A percentile compares a stretch with the other conserved stretches of the same genome.
Conservation (phyloP, 768 basidiomycete genomes). For the Pluteus cervinus region DNA sequence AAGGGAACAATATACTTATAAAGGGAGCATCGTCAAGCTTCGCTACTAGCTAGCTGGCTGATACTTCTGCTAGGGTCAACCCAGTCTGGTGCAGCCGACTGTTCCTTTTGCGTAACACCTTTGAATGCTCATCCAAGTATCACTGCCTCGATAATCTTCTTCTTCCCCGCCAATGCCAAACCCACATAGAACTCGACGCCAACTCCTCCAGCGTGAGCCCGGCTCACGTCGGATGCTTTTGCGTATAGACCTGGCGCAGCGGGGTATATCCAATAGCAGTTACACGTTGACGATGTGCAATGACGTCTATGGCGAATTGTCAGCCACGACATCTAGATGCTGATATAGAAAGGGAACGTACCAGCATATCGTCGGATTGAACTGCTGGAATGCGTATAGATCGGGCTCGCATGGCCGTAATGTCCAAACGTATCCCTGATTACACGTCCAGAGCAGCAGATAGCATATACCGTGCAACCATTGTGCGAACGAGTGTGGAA, state of each 20-base stretch:
- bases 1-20: too few relatives aligned
- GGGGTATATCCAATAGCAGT: conserved; percentile 83
- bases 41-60: too few relatives aligned
- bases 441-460: conserved; percentile 95
- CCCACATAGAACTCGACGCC: conserved; percentile 98
- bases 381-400: conserved; percentile 98
- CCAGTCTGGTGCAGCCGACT: too few relatives aligned
- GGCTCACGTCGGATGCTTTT: conserved; percentile 80
- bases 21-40: too few relatives aligned
- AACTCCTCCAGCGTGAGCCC: conserved; percentile 94
- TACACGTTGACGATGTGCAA: conserved; percentile 89
- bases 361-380: conserved; percentile 96
- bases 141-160: too few relatives aligned
- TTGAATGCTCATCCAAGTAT: too few relatives aligned
- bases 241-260: conserved; percentile 85
- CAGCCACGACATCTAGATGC: conserved; percentile 1
- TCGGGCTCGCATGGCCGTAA: conserved; percentile 92
- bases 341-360: conserved; percentile 27
- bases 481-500: conserved; percentile 98
- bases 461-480: conserved; percentile 98
- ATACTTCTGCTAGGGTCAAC: too few relatives aligned
- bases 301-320: conserved; percentile 55
- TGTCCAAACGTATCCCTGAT: conserved; percentile 90
- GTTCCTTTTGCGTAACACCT: too few relatives aligned
- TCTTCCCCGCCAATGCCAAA: conserved; percentile 73